Conservation (phyloP, 1,284 basidiomycete genomes). For the Rugiboletus extremiorientalis region DNA sequence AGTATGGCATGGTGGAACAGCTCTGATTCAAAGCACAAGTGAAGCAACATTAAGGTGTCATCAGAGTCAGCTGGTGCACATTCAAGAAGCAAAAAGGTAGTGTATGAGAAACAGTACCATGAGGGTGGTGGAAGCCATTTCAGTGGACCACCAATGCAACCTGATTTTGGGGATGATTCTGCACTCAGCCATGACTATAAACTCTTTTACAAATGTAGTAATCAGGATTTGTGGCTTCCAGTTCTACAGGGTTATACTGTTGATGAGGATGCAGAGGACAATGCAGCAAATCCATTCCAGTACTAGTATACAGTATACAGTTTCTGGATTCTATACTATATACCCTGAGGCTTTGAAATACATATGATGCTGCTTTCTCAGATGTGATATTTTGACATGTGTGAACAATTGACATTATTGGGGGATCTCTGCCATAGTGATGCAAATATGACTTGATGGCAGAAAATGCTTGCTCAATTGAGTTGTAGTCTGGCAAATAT, state of each 20-base stretch:
- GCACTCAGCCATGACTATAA: neutral
- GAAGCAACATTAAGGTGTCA: neutral
- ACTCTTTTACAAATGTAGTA: neutral
- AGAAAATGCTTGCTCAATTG: neutral
- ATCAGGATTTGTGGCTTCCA: neutral
- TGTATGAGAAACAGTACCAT: conserved; percentile 8
- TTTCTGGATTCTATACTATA: neutral
- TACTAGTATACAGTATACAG: too few relatives aligned
- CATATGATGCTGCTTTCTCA: neutral
- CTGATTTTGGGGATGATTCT: neutral
- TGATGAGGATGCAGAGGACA: neutral
- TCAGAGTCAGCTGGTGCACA: neutral
- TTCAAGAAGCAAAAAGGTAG: neutral
- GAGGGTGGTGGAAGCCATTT: neutral
- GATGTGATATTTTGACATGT: neutral
- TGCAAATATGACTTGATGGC: neutral
- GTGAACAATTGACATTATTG: neutral
- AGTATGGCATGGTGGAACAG: conserved; percentile 15
- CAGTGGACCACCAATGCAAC: neutral
- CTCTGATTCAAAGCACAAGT: conserved; percentile 11
- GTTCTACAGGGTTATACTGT: neutral
- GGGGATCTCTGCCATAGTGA: neutral
- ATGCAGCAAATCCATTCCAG: neutral
- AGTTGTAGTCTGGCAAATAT: neutral
- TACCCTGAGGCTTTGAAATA: neutral